A percentile compares a stretch with the other conserved stretches of the same genome.
Evolutionary conservation across 2,329 filamentous ascomycete species (phyloP).

Genomic region (Lasiodiplodia sp.): DNA sequence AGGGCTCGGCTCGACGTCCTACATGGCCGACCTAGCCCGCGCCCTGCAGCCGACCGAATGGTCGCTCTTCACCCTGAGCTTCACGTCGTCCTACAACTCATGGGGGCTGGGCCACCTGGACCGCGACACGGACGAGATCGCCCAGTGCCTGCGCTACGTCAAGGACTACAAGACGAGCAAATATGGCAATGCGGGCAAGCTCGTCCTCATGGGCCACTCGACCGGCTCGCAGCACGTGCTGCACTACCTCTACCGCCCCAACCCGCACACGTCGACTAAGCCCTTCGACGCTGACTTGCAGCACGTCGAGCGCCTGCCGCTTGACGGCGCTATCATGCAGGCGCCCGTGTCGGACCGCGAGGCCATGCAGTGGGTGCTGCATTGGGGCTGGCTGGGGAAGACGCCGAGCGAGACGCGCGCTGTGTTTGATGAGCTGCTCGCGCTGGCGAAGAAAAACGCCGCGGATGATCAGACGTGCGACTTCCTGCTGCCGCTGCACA

Average conservation of each 20-base stretch:
- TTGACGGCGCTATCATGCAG: conserved; percentile 39
- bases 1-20: conserved; percentile 37
- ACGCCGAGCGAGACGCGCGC: conserved; percentile 32
- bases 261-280: conserved; percentile 32
- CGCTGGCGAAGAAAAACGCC: conserved; percentile 37
- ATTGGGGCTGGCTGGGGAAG: conserved; percentile 33
- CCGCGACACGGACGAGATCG: conserved; percentile 48
- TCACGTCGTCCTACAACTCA: conserved; percentile 39
- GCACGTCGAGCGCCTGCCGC: conserved; percentile 32
- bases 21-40: conserved; percentile 35
- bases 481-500: conserved; percentile 42
- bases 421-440: conserved; percentile 33
- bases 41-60: conserved; percentile 34
- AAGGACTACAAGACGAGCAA: conserved; percentile 41
- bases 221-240: conserved; percentile 36
- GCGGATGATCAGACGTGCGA: conserved; percentile 37
- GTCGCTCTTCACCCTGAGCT: conserved; percentile 36
- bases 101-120: conserved; percentile 50
- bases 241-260: conserved; percentile 36
- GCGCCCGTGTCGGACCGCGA: conserved; percentile 37
- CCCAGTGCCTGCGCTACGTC: conserved; percentile 38
- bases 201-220: conserved; percentile 37
- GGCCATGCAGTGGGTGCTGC: conserved; percentile 33
- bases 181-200: conserved; percentile 32
- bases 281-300: conserved; percentile 33